phyloP scores from a whole-genome alignment of 495 filamentous ascomycete species.

The Xylaria palmicola region DNA sequence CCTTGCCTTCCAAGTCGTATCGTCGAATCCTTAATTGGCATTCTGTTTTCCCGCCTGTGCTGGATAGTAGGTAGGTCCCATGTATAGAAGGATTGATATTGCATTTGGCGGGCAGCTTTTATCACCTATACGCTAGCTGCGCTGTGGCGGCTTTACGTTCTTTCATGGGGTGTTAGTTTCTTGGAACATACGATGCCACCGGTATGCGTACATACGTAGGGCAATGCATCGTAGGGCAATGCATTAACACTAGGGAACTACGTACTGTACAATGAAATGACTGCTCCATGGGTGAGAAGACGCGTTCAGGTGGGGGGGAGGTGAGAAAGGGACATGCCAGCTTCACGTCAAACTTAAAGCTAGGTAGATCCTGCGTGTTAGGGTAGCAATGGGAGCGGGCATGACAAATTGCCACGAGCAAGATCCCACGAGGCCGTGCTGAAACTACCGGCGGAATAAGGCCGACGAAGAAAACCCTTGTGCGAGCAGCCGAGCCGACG shows the following conservation, averaged over 20 bases:
- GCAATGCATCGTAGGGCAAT: too few relatives aligned
- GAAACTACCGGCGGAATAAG: background rate
- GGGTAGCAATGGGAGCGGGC: background rate
- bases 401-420: slow-evolving; percentile 10
- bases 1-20: too few relatives aligned
- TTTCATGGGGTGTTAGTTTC: background rate
- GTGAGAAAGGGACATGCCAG: background rate
- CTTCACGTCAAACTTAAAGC: background rate
- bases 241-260: too few relatives aligned
- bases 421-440: background rate
- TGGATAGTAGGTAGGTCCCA: too few relatives aligned
- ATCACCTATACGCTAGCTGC: background rate
- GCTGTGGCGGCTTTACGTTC: background rate
- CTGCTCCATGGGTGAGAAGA: too few relatives aligned
- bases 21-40: too few relatives aligned
- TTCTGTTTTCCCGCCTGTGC: too few relatives aligned
- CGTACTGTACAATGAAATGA: too few relatives aligned
- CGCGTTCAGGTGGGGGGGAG: too few relatives aligned
- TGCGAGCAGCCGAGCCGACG: background rate
- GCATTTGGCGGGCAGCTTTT: too few relatives aligned
- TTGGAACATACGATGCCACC: background rate
- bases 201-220: background rate
- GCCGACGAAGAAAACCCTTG: background rate
- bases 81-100: too few relatives aligned
- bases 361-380: background rate